Evolutionary conservation across 371 early-diverging fungal species (phyloP), one percentile per base, ranked within the genome.

Genomic region (Furculomyces boomerangus): DNA sequence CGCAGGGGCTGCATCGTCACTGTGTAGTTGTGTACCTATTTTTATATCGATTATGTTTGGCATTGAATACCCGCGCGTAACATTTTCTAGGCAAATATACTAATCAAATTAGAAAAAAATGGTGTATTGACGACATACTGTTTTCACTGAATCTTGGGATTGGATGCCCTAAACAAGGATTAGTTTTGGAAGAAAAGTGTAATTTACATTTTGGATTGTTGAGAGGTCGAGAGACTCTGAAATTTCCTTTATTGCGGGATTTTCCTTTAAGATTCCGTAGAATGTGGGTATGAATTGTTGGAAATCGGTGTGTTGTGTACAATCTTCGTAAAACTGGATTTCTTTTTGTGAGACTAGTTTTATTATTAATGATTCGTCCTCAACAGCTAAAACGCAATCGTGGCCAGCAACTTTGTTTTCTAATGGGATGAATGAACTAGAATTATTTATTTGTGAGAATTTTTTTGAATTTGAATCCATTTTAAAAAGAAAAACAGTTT

Each of bases 11-110:
- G 86, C 85, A 40, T 73, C 60, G 30, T 74, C 70, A 43, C 80
- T 83, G 56, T 74, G 77, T 22, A 83, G 61, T 51, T 71, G 72
- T 0, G 71, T 68, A 14, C 88, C 89, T 35, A 88, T 61, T 61
- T 88, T 88, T n/a, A 88, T 29, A 63, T 88, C 89, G 52, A 88
- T 60, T 7, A 88, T 68, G 58, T 83, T 83, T 1, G 86, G 80
- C 37, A 75, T 72, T 20, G 64, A 70, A 56, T 81, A 84, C 3
- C 79, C 79, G 54, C 67, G 62, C 14, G 79, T 61, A n/a, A 85
- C 43, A 53, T 88, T 87, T 60, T 84, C 85, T 57, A 87, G 59
- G 58, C 84, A 84, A 26, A 87, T 58, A 55, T 55, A 66, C 54
- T 43, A 43, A n/a, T n/a, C n/a, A n/a, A n/a, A n/a, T n/a, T n/a